These are phyloP conservation scores for Globisporangium uncinulatum DNA, from an alignment of 352 stramenopile species.

Conservation along the genomic window DNA sequence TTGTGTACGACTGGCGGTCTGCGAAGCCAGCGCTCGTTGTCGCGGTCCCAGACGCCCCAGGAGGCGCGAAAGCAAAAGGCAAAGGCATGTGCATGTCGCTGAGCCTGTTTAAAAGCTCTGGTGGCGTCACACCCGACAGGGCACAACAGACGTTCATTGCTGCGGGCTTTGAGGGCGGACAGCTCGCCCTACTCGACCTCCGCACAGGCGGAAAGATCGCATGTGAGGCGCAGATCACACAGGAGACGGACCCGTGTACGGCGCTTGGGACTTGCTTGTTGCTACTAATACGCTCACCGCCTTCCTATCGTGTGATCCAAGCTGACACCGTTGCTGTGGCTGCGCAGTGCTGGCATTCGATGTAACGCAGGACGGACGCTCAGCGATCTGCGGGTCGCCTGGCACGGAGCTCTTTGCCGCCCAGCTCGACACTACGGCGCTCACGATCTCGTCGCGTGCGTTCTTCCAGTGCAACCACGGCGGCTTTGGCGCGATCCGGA, in stretches of 20 bases:
- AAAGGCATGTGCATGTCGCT: slow-evolving; percentile 36
- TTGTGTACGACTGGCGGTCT: slow-evolving; percentile 41
- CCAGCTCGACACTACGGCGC: slow-evolving; percentile 35
- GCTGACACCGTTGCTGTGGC: neutral
- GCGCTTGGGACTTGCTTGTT: neutral
- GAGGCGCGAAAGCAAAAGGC: slow-evolving; percentile 12
- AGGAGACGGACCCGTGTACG: slow-evolving; percentile 47
- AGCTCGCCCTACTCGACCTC: slow-evolving; percentile 62
- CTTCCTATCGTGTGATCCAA: neutral
- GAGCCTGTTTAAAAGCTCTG: slow-evolving; percentile 21
- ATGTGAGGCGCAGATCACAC: slow-evolving; percentile 41
- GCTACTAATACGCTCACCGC: neutral
- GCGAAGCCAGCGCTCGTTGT: slow-evolving; percentile 26
- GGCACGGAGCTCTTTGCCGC: slow-evolving; percentile 42
- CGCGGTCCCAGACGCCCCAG: slow-evolving; percentile 16
- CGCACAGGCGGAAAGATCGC: slow-evolving; percentile 39
- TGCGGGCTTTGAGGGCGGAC: slow-evolving; percentile 65
- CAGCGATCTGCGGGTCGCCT: slow-evolving; percentile 58
- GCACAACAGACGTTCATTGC: slow-evolving; percentile 32
- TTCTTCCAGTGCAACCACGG: slow-evolving; percentile 60
- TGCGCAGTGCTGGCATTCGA: slow-evolving; percentile 66
- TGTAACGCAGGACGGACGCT: slow-evolving; percentile 40
- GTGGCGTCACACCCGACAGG: slow-evolving; percentile 1
- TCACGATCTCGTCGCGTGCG: slow-evolving; percentile 26
- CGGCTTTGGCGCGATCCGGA: slow-evolving; percentile 60